These are phyloP conservation scores for Trypanosoma boissoni DNA, from an alignment of 208 protist genomes.

Conservation along the genomic window DNA sequence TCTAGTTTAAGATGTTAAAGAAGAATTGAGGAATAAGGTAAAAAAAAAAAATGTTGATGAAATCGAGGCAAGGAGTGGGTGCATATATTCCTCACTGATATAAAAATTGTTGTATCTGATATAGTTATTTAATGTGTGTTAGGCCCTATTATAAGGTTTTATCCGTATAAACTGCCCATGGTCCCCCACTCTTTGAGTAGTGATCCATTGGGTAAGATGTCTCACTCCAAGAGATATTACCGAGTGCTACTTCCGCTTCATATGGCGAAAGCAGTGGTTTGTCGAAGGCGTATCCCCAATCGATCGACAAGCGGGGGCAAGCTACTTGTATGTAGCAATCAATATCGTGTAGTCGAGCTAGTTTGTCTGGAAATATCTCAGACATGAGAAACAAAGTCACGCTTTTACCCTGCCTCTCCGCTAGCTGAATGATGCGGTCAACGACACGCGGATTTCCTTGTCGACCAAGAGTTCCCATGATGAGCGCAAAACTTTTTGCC, in stretches of 20 bases:
- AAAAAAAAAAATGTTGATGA: neutral
- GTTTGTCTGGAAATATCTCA: constrained; percentile 97
- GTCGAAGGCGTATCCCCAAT: constrained; percentile 98
- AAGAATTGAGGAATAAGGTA: constrained; percentile 14
- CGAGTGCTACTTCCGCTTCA: constrained; percentile 94
- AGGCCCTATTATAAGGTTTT: constrained; percentile 56
- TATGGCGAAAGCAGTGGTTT: constrained; percentile 97
- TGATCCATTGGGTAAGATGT: constrained; percentile 97
- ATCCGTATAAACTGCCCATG: constrained; percentile 94
- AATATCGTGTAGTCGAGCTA: constrained; percentile 89
- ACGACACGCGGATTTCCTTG: constrained; percentile 96
- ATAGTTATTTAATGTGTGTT: neutral
- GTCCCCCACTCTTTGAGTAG: constrained; percentile 92
- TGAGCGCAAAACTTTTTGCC: constrained; percentile 93
- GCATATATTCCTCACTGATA: no score
- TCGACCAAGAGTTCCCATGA: constrained; percentile 97
- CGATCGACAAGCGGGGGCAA: constrained; percentile 98
- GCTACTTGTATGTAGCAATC: constrained; percentile 97
- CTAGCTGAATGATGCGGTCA: constrained; percentile 82
- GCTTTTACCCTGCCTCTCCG: constrained; percentile 60
- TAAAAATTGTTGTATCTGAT: neutral
- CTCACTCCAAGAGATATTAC: constrained; percentile 75
- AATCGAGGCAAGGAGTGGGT: no score
- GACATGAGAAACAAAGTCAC: constrained; percentile 94
- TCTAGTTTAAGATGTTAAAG: neutral